These are phyloP conservation scores for Pyricularia pennisetigena DNA, from an alignment of 2,329 filamentous ascomycete genomes.

Conservation along the genomic window DNA sequence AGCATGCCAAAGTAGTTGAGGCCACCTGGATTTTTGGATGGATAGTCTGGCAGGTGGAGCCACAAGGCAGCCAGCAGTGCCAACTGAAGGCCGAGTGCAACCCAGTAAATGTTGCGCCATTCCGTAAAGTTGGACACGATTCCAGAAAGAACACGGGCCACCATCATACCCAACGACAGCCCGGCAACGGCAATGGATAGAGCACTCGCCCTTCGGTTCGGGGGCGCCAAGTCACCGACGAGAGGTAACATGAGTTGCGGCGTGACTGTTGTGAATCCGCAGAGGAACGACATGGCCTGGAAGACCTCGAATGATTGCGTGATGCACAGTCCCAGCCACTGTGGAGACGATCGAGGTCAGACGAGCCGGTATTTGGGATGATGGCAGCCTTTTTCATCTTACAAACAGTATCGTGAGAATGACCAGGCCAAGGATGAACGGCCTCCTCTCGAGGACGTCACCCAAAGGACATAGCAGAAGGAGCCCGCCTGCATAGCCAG, in stretches of 20 bases:
- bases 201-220: constrained; percentile 55
- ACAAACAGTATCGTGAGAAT: constrained; percentile 60
- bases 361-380: neutral
- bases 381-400: constrained; percentile 14
- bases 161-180: constrained; percentile 63
- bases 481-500: constrained; percentile 66
- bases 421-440: constrained; percentile 59
- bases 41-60: constrained; percentile 73
- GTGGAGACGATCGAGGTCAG: neutral
- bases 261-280: constrained; percentile 70
- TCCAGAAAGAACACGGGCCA: constrained; percentile 67
- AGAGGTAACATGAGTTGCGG: constrained; percentile 73
- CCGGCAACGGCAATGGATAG: constrained; percentile 69
- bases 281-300: constrained; percentile 60
- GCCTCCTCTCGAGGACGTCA: constrained; percentile 56
- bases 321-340: constrained; percentile 63
- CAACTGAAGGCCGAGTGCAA: constrained; percentile 62
- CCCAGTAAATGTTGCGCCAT: constrained; percentile 75
- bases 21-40: constrained; percentile 55
- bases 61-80: constrained; percentile 56
- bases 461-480: constrained; percentile 68
- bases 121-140: constrained; percentile 62
- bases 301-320: constrained; percentile 57
- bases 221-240: constrained; percentile 67
- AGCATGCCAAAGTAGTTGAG: constrained; percentile 58